These are phyloP conservation scores for Epichloe brachyelytri DNA, from an alignment of 2,329 filamentous ascomycete genomes.

Conservation along the genomic window DNA sequence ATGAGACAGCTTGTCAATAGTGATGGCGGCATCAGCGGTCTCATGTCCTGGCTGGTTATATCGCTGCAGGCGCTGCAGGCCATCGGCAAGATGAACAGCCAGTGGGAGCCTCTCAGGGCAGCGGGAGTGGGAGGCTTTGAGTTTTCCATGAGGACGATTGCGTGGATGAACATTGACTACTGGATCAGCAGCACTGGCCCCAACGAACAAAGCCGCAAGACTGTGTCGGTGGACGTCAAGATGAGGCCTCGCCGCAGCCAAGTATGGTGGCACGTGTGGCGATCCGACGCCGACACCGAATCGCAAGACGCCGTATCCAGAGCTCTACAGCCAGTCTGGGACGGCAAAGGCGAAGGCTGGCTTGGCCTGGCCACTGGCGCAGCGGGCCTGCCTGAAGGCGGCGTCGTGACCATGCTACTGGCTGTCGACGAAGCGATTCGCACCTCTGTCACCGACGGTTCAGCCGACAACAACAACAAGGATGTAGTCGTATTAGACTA, in stretches of 20 bases:
- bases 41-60: constrained; percentile 40
- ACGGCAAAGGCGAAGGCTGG: constrained; percentile 31
- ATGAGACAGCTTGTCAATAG: constrained; percentile 47
- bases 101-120: constrained; percentile 31
- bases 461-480: background rate
- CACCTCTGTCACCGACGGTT: constrained; percentile 9
- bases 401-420: constrained; percentile 33
- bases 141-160: constrained; percentile 39
- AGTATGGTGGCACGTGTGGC: constrained; percentile 38
- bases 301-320: constrained; percentile 23
- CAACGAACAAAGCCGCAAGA: constrained; percentile 11
- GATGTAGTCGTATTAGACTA: constrained; percentile 10
- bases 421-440: constrained; percentile 35
- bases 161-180: constrained; percentile 47
- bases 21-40: constrained; percentile 35
- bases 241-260: constrained; percentile 34
- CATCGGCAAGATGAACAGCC: constrained; percentile 45
- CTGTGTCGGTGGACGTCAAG: constrained; percentile 39
- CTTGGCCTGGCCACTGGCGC: constrained; percentile 34
- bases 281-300: constrained; percentile 13
- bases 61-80: constrained; percentile 54
- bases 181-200: constrained; percentile 19
- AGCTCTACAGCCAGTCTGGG: constrained; percentile 33
- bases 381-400: constrained; percentile 26
- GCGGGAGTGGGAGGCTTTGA: constrained; percentile 34